phyloP scores from a whole-genome alignment of 2,329 filamentous ascomycete species.

The Verticillium zaregamsianum region DNA sequence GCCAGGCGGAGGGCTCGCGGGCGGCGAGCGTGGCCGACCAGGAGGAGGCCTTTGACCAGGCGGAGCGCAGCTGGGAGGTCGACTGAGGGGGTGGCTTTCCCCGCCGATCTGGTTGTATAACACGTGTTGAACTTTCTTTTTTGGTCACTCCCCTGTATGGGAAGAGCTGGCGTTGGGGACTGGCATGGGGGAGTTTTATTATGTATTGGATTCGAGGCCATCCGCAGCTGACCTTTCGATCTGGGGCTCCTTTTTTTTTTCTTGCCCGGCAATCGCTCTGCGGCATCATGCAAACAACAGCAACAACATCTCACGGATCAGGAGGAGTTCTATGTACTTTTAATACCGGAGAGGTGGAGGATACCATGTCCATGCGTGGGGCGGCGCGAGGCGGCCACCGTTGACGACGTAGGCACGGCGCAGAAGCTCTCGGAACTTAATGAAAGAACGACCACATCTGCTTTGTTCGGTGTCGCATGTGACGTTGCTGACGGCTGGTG shows the following conservation, averaged over 20 bases:
- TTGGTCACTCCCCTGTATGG: neutral
- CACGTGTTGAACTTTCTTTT: neutral
- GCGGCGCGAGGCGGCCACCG: neutral
- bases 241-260: neutral
- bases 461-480: too few species aligned
- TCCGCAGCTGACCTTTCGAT: neutral
- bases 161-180: neutral
- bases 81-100: constrained; percentile 8
- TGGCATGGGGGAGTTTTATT: neutral
- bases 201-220: neutral
- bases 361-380: neutral
- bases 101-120: neutral
- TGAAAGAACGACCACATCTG: neutral
- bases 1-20: constrained; percentile 29
- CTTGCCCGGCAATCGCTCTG: neutral
- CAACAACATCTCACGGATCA: neutral
- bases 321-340: neutral
- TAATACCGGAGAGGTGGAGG: neutral
- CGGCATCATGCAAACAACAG: neutral
- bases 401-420: neutral
- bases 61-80: constrained; percentile 11
- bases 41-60: neutral
- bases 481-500: too few species aligned
- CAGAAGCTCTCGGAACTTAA: neutral
- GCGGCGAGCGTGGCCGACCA: constrained; percentile 5